A percentile compares a stretch with the other conserved stretches of the same genome.
These are phyloP conservation scores for Gentiana straminea DNA, from an alignment of 257 asterid genomes.

Conservation along the genomic window DNA sequence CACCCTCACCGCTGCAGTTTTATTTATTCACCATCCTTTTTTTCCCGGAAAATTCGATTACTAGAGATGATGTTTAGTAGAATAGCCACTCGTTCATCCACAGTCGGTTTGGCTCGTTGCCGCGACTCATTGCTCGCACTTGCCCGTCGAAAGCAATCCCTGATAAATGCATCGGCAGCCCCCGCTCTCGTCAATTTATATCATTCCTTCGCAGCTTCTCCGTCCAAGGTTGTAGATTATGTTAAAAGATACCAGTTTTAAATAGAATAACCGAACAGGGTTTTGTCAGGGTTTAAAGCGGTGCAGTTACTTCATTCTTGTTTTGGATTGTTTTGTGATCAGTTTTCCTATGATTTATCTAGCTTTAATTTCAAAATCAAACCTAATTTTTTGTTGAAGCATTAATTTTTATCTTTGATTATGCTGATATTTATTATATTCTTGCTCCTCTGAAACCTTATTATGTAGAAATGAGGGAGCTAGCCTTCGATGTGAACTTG, in stretches of 20 bases:
- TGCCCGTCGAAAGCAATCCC: conserved; percentile 22
- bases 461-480: no score
- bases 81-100: conserved; percentile 40
- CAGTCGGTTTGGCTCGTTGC: conserved; percentile 25
- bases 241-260: background rate
- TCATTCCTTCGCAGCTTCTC: conserved; percentile 20
- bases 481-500: no score
- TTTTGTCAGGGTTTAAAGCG: conserved; percentile 25
- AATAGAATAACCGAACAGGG: conserved; percentile 5
- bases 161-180: background rate
- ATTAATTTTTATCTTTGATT: background rate
- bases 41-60: background rate
- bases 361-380: background rate
- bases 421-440: background rate
- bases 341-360: background rate
- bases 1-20: no score
- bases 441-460: background rate
- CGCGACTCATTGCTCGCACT: conserved; percentile 33
- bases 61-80: conserved; percentile 45
- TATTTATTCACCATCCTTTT: no score
- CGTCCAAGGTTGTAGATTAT: conserved; percentile 24
- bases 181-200: conserved; percentile 21
- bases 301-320: background rate
- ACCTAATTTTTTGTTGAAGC: background rate
- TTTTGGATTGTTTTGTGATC: background rate